These are phyloP conservation scores for Cryptosporidium viatorum DNA, from an alignment of 169 alveolate species.

Conservation along the genomic window DNA sequence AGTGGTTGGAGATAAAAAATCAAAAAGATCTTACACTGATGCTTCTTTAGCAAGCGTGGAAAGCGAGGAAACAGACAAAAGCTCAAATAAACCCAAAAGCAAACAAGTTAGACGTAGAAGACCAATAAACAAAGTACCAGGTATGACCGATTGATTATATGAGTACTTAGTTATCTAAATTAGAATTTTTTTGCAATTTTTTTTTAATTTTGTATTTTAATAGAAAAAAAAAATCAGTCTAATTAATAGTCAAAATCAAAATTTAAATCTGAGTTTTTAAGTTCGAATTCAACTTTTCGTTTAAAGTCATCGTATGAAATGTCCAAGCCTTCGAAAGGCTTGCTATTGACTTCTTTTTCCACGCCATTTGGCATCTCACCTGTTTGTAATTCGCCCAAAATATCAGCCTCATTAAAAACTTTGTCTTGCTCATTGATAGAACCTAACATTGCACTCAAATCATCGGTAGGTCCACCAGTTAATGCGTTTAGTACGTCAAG, in stretches of 20 bases:
- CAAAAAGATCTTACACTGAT: constrained; percentile 25
- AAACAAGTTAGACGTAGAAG: constrained; percentile 18
- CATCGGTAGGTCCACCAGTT: constrained; percentile 50
- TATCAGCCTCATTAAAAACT: constrained; percentile 51
- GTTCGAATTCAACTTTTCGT: constrained; percentile 30
- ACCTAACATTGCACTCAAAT: constrained; percentile 22
- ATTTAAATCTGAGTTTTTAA: constrained; percentile 13
- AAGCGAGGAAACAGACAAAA: constrained; percentile 3
- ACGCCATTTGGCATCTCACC: neutral
- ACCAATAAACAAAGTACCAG: constrained; percentile 64
- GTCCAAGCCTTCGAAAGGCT: neutral
- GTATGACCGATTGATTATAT: constrained; percentile 64
- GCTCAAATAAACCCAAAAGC: constrained; percentile 3
- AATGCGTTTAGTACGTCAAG: constrained; percentile 32
- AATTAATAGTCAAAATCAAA: constrained; percentile 36
- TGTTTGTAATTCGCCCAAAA: constrained; percentile 27
- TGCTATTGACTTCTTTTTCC: neutral
- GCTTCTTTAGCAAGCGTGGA: neutral
- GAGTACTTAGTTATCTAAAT: constrained; percentile 2
- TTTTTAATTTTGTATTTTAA: neutral
- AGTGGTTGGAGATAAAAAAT: constrained; percentile 44
- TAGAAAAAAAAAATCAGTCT: neutral
- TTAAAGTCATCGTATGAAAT: constrained; percentile 53
- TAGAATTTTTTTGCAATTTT: constrained; percentile 3
- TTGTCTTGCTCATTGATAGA: neutral